Evolutionary conservation across 2,329 filamentous ascomycete species (phyloP).

Genomic region (Paraphoma sp.): DNA sequence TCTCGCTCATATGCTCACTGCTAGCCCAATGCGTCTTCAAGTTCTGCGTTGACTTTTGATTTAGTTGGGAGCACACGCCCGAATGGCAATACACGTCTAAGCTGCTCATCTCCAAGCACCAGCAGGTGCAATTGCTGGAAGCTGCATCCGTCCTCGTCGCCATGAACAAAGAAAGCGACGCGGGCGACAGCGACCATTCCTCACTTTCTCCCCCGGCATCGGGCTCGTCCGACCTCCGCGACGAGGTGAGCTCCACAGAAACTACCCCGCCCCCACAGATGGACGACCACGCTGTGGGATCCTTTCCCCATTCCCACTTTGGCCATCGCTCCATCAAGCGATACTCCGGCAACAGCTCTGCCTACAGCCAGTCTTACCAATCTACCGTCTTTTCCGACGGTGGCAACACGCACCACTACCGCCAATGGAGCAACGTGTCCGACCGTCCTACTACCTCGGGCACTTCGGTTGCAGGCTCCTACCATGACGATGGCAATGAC

Average conservation of each 20-base stretch:
- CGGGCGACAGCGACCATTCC: slow-evolving; percentile 76
- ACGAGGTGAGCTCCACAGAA: slow-evolving; percentile 84
- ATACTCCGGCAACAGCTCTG: slow-evolving; percentile 57
- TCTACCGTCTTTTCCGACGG: slow-evolving; percentile 68
- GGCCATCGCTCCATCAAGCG: slow-evolving; percentile 49
- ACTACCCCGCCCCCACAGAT: slow-evolving; percentile 87
- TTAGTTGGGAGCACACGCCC: slow-evolving; percentile 98
- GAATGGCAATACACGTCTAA: slow-evolving; percentile 98
- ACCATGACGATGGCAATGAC: slow-evolving; percentile 68
- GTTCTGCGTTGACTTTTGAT: slow-evolving; percentile 42
- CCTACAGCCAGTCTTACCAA: slow-evolving; percentile 79
- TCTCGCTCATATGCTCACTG: slow-evolving; percentile 15
- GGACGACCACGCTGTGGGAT: slow-evolving; percentile 66
- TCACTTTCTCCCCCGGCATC: slow-evolving; percentile 83
- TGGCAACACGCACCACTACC: slow-evolving; percentile 65
- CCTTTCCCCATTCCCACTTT: slow-evolving; percentile 46
- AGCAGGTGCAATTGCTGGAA: slow-evolving; percentile 97
- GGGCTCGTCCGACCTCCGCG: slow-evolving; percentile 75
- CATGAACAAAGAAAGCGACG: slow-evolving; percentile 76
- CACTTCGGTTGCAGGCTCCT: slow-evolving; percentile 66
- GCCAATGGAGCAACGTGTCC: slow-evolving; percentile 71
- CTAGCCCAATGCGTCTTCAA: slow-evolving; percentile 13
- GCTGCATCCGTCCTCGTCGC: slow-evolving; percentile 93
- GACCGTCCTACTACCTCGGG: slow-evolving; percentile 79
- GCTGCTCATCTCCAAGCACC: slow-evolving; percentile 97